Base-by-base conservation (phyloP, 2,329 filamentous ascomycete species). In the Helicocarpus griseus region DNA sequence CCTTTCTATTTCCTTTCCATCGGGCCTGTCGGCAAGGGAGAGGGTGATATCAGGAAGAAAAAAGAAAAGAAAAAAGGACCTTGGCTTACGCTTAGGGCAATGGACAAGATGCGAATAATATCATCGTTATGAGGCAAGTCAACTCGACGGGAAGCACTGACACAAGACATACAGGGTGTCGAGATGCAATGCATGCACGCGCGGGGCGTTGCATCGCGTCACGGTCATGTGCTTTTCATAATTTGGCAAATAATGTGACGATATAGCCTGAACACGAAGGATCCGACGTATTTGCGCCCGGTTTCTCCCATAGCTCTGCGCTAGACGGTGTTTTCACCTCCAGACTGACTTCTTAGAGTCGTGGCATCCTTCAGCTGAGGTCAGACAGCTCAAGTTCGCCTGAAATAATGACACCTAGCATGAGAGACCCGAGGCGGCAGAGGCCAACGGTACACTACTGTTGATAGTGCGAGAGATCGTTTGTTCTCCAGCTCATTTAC, bases 191-290 rank as follows among this genome's bases (percentile, higher is more conserved):
- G 28, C 28, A 51, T 53, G 53, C 53, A 55, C 17, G 31, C 38
- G 53, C 53, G 53, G 51, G 48, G 49, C 48, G 44, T 51, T 53
- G 53, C 53, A 55, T 55, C 48, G 47, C 48, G 31, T 43, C 31
- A 11, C 40, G 50, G 47, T 55, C 53, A 55, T 55, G 53, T 55
- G 53, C 48, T 45, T 26, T 54, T 40, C 7, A 29, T 31, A 7
- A 7, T 45, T 28, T 14, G 8, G 14, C 14, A 38, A 29, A 29
- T n/a, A 6, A 43, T 9, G 9, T 11, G 8, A 21, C n/a, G 28
- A 33, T 5, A 22, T 21, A 28, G 17, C 24, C 43, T 14, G n/a
- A 28, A 33, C n/a, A 38, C n/a, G 50, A 46, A 39, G 43, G 47
- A 33, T 11, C 11, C 6, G n/a, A 22, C 40, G 7, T 22, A 17